Evolutionary conservation across 257 asterid species (phyloP), one percentile per base, ranked within the genome.

Genomic region (Echium plantagineum): DNA sequence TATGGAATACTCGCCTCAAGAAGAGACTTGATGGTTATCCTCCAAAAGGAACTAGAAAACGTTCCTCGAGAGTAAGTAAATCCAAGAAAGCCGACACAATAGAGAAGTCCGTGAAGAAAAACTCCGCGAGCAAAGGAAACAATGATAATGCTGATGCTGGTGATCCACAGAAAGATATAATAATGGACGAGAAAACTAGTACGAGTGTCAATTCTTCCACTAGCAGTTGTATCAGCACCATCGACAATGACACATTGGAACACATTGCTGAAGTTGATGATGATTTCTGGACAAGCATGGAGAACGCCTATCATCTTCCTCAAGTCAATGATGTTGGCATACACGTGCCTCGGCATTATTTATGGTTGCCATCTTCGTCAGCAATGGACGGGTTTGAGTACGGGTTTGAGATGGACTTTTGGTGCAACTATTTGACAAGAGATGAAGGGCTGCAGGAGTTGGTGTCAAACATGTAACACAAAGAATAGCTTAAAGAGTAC

Each of bases 1-100:
- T 75, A 35, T 75, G 80, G 80, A 69, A 75, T 59, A 64, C 74
- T 12, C 72, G 63, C 52, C 26, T 75, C 17, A 75, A 75, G 61
- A 75, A 75, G 66, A 68, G 62, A 58, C 32, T 48, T 2, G 15
- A 35, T 9, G 12, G n/a, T n/a, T n/a, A 52, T 22, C 62, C 16
- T 26, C 28, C 35, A 21, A 42, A 58, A 26, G 0, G 28, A 32
- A 16, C 22, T 47, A 46, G 31, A 57, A 15, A 20, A 52, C 22
- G 15, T 15, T 19, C 28, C 18, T n/a, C n/a, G n/a, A n/a, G n/a
- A n/a, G n/a, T n/a, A n/a, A n/a, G n/a, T n/a, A n/a, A n/a, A n/a
- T n/a, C n/a, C n/a, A 20, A 8, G 2, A 4, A 6, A 20, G 7
- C n/a, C 7, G 63, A 63, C n/a, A n/a, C 12, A 18, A 13, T 28